These are phyloP conservation scores for Ceratocystis eucalypticola DNA, from an alignment of 2,329 filamentous ascomycete genomes.

Conservation along the genomic window DNA sequence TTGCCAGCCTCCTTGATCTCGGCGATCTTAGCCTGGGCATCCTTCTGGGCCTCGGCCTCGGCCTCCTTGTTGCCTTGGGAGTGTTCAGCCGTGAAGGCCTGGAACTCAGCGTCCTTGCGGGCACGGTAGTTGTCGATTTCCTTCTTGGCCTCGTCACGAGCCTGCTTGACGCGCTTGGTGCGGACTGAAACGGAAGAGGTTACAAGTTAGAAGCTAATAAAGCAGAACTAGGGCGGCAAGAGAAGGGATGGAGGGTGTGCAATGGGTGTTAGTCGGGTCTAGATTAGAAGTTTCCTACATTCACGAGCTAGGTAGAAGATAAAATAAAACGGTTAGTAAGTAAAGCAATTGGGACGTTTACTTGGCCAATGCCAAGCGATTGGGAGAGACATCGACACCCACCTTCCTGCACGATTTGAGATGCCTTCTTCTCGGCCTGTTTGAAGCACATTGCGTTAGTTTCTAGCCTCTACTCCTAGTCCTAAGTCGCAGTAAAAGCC, in stretches of 20 bases:
- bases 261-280: background rate
- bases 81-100: slow-evolving; percentile 90
- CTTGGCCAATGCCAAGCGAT: background rate
- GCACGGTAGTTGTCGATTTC: slow-evolving; percentile 89
- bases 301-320: slow-evolving; percentile 52
- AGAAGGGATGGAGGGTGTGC: background rate
- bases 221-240: background rate
- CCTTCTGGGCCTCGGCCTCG: slow-evolving; percentile 65
- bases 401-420: slow-evolving; percentile 99
- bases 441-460: background rate
- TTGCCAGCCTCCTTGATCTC: slow-evolving; percentile 70
- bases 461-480: too few species aligned
- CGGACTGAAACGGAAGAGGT: slow-evolving; percentile 36
- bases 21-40: slow-evolving; percentile 65
- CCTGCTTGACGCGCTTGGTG: slow-evolving; percentile 94
- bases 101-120: slow-evolving; percentile 86
- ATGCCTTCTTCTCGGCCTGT: slow-evolving; percentile 85
- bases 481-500: background rate
- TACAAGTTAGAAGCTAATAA: background rate
- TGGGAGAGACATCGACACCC: slow-evolving; percentile 23
- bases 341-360: background rate
- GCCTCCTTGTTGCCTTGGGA: slow-evolving; percentile 74
- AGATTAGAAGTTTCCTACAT: slow-evolving; percentile 45
- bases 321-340: background rate
- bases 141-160: slow-evolving; percentile 90